These are phyloP conservation scores for Spathaspora sp. DNA, from an alignment of 805 yeast species.

Conservation along the genomic window DNA sequence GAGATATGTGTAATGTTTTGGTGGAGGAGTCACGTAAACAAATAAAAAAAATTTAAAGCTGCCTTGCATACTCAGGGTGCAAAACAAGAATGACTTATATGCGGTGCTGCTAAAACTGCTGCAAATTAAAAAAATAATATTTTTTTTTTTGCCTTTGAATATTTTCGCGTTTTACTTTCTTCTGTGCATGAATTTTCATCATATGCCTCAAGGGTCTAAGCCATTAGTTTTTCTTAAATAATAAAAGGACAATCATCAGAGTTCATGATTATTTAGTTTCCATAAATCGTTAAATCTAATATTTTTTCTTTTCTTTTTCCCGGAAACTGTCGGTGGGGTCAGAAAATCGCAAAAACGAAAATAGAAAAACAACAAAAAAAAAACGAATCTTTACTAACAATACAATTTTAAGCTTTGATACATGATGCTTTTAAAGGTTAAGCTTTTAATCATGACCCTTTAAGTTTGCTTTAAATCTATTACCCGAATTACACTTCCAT, in stretches of 20 bases:
- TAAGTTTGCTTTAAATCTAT: neutral
- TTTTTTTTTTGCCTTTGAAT: neutral
- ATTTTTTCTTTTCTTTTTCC: neutral
- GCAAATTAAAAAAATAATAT: neutral
- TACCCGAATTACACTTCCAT: neutral
- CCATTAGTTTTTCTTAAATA: neutral
- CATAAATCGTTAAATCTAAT: neutral
- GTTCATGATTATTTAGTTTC: too few species aligned
- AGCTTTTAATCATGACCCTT: neutral
- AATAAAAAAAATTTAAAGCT: neutral
- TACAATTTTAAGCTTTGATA: neutral
- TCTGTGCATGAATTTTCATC: neutral
- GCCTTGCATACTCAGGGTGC: neutral
- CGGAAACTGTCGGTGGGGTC: neutral
- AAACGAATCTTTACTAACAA: neutral
- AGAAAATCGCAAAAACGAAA: neutral
- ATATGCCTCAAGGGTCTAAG: neutral
- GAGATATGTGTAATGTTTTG: too few species aligned
- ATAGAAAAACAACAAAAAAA: too few species aligned
- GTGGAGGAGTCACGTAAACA: neutral
- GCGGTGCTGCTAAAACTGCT: neutral
- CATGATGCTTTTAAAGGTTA: neutral
- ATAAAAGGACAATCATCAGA: neutral
- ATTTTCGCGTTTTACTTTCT: neutral
- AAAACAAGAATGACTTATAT: neutral